Conservation (phyloP, 768 basidiomycete species). For the Macrolepiota dolichaula region DNA sequence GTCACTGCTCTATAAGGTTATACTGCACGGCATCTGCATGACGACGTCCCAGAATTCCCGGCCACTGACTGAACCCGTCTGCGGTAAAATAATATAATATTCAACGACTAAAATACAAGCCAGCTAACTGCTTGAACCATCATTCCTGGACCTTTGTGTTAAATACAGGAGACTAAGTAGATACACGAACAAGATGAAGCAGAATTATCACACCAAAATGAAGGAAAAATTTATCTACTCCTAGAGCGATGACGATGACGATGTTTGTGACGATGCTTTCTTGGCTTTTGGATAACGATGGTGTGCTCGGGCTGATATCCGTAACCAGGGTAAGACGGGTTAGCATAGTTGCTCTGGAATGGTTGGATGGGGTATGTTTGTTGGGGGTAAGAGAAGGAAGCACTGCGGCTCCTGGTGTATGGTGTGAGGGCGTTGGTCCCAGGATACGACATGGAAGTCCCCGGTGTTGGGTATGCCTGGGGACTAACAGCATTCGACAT, state of each 20-base stretch:
- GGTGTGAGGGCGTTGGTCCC: background rate
- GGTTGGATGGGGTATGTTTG: constrained; percentile 4
- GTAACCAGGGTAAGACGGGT: background rate
- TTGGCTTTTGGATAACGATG: constrained; percentile 20
- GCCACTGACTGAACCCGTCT: too few species aligned
- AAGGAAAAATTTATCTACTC: background rate
- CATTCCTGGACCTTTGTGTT: background rate
- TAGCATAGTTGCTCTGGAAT: constrained; percentile 4
- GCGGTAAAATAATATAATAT: background rate
- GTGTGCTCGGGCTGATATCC: constrained; percentile 12
- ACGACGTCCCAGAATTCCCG: too few species aligned
- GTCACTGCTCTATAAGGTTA: too few species aligned
- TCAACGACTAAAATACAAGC: background rate
- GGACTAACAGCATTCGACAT: constrained; percentile 11
- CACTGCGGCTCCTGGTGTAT: constrained; percentile 6
- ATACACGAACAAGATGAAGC: background rate
- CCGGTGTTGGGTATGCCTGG: background rate
- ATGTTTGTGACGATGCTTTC: constrained; percentile 24
- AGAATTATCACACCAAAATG: background rate
- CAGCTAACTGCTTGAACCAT: background rate
- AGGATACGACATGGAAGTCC: background rate
- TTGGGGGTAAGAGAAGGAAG: constrained; percentile 15
- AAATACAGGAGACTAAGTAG: background rate
- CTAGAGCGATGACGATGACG: constrained; percentile 24
- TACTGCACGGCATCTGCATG: too few species aligned